Evolutionary conservation across 2,329 filamentous ascomycete genomes (phyloP), one percentile per base, ranked within the genome.

Genomic region (Sarocladium brachiariae): DNA sequence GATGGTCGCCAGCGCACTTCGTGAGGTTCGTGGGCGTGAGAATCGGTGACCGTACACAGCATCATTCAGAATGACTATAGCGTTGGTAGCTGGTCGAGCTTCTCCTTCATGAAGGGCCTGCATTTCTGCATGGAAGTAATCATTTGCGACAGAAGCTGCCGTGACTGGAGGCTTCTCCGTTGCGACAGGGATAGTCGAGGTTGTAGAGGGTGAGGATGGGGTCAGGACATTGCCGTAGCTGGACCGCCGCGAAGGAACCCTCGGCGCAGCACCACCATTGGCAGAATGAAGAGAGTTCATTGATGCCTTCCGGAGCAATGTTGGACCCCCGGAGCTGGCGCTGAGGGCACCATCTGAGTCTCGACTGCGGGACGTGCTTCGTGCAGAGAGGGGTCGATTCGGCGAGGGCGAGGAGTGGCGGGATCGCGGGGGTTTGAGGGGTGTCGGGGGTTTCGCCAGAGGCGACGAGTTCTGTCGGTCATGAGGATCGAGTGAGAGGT

Each of bases 41-140:
- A 84, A 99, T 19, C 90, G 84, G 69, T 99, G 93, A 21, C 92
- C 91, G 64, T 97, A 99, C 68, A 92, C 96, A 50, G 87, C 84
- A 70, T 99, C 93, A 60, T 97, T 90, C 2, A 99, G 72, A 25
- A 99, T 78, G 43, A 97, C 90, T 4, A 95, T 70, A 0, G 89
- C 89, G 53, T 90, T 74, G 10, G 78, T 67, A 9, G 18, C 16
- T 30, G 69, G 57, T 23, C 66, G 62, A 8, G 67, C 65, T 69
- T 64, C 2, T 62, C 61, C 63, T 2, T 63, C 62, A 52, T 84
- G 77, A 59, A 89, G 84, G 6, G 75, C 66, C 14, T 79, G 73
- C 27, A 95, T 66, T 63, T 95, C 89, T 54, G 76, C 79, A 54
- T 74, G 72, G 61, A 95, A 87, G 64, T 86, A 81, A 8, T 80